Base-by-base conservation (phyloP, 805 yeast species). In the Kurtzmaniella fragi region DNA sequence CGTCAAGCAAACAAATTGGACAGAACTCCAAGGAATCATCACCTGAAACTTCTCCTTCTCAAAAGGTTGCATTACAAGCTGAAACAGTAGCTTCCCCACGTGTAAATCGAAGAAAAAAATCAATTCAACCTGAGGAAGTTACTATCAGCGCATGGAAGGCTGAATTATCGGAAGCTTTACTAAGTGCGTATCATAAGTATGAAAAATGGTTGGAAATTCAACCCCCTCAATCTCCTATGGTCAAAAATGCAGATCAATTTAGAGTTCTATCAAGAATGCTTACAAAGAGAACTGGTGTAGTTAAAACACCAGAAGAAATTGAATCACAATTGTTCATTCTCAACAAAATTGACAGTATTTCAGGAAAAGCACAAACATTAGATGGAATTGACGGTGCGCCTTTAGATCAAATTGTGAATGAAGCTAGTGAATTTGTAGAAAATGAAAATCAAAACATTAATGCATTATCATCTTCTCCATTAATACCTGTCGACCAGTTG, bases 191-290 rank as follows among this genome's bases (percentile, higher is more conserved):
- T 42, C 45, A 51, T 28, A 67, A 66, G 42, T 67, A 59, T 42
- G 54, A 54, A 16, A 49, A 54, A 12, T 66, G 63, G 45, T 53
- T 54, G 37, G 56, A 54, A 11, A 52, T 52, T 37, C 59, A 55
- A 23, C 39, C 45, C 11, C 41, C 41, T 8, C 46, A 51, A 23
- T 42, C 59, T 0, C 42, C 54, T 8, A 45, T 57, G 6, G 50
- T 63, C 42, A 61, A 56, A 34, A 56, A 57, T 33, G 55, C 70
- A 12, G 56, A 66, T 4, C 71, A 65, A 42, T 66, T 67, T 45
- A 67, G 65, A 41, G 59, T 65, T 11, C 49, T 68, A 32, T 63
- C 71, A 3, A 52, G 70, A 35, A 65, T 68, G 71, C 42, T 68
- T 26, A 52, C 52, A 20, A 59, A 59, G 42, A 63, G 58, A 43